A percentile compares a stretch with the other conserved stretches of the same genome.
These are phyloP conservation scores for Fraxinus greggii DNA, from an alignment of 305 asterid genomes.

Conservation along the genomic window DNA sequence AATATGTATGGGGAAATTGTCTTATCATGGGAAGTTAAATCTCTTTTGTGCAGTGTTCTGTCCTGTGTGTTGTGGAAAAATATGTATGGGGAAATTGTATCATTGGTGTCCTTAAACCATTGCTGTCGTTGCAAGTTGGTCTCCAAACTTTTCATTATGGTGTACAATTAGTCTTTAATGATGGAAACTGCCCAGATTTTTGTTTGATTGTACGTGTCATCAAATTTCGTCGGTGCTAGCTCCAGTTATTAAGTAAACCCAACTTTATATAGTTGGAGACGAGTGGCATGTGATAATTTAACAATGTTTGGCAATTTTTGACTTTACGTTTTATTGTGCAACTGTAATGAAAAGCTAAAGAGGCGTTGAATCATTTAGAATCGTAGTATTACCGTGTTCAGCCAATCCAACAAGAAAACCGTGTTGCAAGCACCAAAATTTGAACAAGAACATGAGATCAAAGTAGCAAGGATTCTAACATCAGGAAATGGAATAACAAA, in stretches of 20 bases:
- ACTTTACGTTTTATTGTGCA: neutral
- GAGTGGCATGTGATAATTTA: neutral
- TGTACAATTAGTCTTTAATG: neutral
- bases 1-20: neutral
- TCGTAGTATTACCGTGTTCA: neutral
- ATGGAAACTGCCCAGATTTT: neutral
- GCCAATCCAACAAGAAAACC: neutral
- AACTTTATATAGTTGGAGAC: neutral
- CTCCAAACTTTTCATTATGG: neutral
- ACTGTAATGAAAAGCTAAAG: neutral
- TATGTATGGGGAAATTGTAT: neutral
- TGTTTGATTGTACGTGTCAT: neutral
- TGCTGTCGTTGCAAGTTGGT: neutral
- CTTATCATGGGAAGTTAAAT: neutral
- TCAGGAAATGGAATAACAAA: neutral
- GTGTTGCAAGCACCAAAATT: neutral
- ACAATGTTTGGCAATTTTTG: neutral
- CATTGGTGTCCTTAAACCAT: neutral
- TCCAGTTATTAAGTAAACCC: neutral
- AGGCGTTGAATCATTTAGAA: neutral
- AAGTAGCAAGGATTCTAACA: neutral
- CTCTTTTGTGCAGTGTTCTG: neutral
- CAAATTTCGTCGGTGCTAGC: neutral
- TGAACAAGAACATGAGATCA: neutral
- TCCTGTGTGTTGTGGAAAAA: neutral